Base-by-base conservation (phyloP, 176 grass and related monocot genomes). In the Eleusine indica region DNA sequence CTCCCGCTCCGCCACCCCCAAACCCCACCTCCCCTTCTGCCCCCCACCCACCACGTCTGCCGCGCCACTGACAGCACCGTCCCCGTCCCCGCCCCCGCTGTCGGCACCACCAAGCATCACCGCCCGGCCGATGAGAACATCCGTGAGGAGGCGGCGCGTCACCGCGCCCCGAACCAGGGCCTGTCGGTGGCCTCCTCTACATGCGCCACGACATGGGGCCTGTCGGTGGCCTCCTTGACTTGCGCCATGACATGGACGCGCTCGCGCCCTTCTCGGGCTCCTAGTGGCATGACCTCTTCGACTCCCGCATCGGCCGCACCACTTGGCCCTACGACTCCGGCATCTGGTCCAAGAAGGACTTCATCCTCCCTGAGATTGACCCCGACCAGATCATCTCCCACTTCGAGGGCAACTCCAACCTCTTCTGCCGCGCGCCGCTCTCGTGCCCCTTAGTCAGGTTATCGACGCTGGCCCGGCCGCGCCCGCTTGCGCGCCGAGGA, bases 321-420 rank as follows among this genome's bases (percentile, higher is more conserved):
- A 83, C 82, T 71, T 94, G 95, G 95, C 95, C 96, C 35, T 99
- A 94, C 65, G 93, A 93, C 32, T 99, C 96, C 15, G 96, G 93
- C 79, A 92, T 98, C 14, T 95, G 91, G 95, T 95, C 91, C 54
- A 98, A 98, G 88, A 95, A 98, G 82, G 95, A 98, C 82, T 98
- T 92, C 85, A 92, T 98, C 2, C 91, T 98, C 80, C 95, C 95
- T 0, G 82, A 89, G 61, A 98, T 95, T 79, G 83, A 92, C 52
- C 43, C 90, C 6, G 93, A 98, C 43, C 88, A 98, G 67, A 98
- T 95, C 68, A 92, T 95, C 41, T 98, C 96, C 43, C 96, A 95
- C 65, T 98, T 95, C 75, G 96, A 95, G 86, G 96, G 96, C 37
- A 98, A 98, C 82, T 98, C 96, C 41, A 98, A 98, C 78, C 91